phyloP scores from a whole-genome alignment of 306 rosid genomes.

The Vigna trinervia region DNA sequence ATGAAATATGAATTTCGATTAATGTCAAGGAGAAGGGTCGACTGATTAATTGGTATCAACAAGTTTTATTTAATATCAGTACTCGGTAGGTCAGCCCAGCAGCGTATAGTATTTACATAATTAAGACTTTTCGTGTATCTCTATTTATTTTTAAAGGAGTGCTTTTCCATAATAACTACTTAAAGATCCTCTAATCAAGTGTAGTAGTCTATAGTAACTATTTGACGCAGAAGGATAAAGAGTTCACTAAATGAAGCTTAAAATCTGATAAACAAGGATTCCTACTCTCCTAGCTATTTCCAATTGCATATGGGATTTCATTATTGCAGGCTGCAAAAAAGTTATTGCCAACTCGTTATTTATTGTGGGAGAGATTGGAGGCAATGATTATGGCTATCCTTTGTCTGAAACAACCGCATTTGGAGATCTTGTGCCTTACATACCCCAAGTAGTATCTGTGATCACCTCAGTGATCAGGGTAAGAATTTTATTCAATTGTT shows the following conservation, averaged over 20 bases:
- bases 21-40: no score
- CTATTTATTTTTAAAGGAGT: not conserved
- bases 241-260: not conserved
- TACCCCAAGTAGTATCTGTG: conserved; percentile 50
- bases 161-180: no score
- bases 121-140: conserved; percentile 24
- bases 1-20: no score
- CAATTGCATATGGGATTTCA: conserved; percentile 32
- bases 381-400: conserved; percentile 64
- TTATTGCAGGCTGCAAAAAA: conserved; percentile 54
- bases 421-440: conserved; percentile 44
- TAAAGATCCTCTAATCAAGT: not conserved
- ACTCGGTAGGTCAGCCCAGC: not conserved
- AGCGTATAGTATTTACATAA: not conserved
- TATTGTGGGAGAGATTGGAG: conserved; percentile 76
- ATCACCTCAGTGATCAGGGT: conserved; percentile 49
- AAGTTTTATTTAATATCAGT: not conserved
- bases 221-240: not conserved
- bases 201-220: not conserved
- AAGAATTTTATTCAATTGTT: conserved; percentile 35
- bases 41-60: no score
- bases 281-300: conserved; percentile 1
- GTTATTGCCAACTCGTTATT: conserved; percentile 52
- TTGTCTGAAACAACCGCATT: conserved; percentile 32
- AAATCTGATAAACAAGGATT: conserved; percentile 12